Base-by-base conservation (phyloP, 1,284 basidiomycete genomes). In the Bjerkandera adusta region DNA sequence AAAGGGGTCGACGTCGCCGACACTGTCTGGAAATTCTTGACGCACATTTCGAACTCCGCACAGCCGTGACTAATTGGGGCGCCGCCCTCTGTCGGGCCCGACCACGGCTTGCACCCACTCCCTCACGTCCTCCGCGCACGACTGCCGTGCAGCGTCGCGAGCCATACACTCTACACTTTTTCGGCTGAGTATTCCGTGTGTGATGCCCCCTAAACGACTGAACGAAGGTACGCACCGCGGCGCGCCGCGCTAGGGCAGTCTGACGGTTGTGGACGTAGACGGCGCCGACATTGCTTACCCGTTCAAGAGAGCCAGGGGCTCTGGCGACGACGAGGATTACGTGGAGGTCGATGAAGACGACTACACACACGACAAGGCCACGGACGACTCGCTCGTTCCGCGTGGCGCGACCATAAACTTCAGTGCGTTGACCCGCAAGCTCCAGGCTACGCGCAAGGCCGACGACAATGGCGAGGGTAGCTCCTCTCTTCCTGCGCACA, bases 361-460 rank as follows among this genome's bases (percentile, higher is more conserved):
- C 51, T 71, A 76, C 47, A 55, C 47, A 5, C 54, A 75, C 67
- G 42, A 72, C 66, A 54, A 77, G 30, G 53, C 78, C 4, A 73
- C 76, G 5, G 70, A 75, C 48, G 68, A 72, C 1, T 67, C 78
- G 32, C 68, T 84, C 36, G 70, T 88, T 18, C 83, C 86, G 27
- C 76, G 76, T 26, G 74, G 76, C 33, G 83, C 85, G 13, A 91
- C 84, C 8, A 90, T 92, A 60, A 91, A 91, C 57, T 81, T 92
- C 62, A 85, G 79, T 56, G 88, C 86, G 2, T 69, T 92, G 29
- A 85, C 83, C 5, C 82, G 87, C 52, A 90, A 85, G 58, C 71
- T 89, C 16, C 82, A 82, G 1, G 75, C 85, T 55, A 74, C 76
- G 20, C 75, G 75, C 48, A 73, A 73, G 22, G 48, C 63, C 18